Evolutionary conservation across 805 yeast genomes (phyloP).

Genomic region (Saccharomycodes ludwigii): DNA sequence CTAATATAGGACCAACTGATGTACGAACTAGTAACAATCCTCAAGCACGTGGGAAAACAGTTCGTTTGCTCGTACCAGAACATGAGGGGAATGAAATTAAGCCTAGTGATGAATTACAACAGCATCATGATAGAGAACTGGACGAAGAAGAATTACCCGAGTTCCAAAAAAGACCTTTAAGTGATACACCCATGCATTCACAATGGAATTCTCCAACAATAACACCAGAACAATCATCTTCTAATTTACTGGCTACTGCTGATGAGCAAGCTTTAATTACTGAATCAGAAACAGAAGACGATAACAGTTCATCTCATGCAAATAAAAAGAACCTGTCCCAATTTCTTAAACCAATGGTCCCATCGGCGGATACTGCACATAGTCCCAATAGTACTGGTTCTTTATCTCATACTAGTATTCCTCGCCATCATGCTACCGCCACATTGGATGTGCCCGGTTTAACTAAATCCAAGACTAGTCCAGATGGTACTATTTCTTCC

Average conservation of each 20-base stretch:
- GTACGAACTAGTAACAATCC: no score
- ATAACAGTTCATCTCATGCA: no score
- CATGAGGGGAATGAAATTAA: no score
- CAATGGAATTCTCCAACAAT: slow-evolving; percentile 40
- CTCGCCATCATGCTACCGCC: slow-evolving; percentile 32
- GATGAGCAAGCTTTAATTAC: background rate
- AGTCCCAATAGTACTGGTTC: background rate
- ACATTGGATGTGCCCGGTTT: slow-evolving; percentile 89
- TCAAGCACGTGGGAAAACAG: no score
- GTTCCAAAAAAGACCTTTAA: slow-evolving; percentile 59
- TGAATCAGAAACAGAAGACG: background rate
- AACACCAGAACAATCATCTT: slow-evolving; percentile 1
- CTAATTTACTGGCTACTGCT: background rate
- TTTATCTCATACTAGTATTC: slow-evolving; percentile 7
- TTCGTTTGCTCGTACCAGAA: no score
- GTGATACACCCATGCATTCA: slow-evolving; percentile 62
- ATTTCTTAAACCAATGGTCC: background rate
- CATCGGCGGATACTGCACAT: background rate
- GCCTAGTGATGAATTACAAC: no score
- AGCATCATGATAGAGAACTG: no score
- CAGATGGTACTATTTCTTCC: slow-evolving; percentile 55
- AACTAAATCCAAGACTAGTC: slow-evolving; percentile 66
- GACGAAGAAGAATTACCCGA: slow-evolving; percentile 28
- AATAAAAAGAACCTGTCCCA: no score
- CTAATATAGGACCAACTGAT: no score